Conservation (phyloP, 176 grass and related monocot species). For the Bothriochloa decipiens region DNA sequence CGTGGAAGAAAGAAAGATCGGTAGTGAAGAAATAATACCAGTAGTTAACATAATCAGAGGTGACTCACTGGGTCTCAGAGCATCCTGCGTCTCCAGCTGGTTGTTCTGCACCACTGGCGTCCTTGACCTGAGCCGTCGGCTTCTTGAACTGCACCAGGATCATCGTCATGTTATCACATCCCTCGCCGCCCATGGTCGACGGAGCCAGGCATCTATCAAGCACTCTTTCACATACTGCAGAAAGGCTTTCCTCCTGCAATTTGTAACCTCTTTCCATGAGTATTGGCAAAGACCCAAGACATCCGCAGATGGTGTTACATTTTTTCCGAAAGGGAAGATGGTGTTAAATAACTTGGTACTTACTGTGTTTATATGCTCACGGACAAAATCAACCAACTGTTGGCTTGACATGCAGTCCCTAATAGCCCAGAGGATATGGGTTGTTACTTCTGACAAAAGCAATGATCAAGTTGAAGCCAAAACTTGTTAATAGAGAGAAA, state of each 20-base stretch:
- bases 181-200: conserved; percentile 76
- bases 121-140: conserved; percentile 25
- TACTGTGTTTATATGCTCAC: conserved; percentile 72
- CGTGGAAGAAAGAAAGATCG: not conserved
- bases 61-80: conserved; percentile 9
- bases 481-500: not conserved
- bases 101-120: conserved; percentile 13
- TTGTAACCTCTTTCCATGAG: conserved; percentile 27
- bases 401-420: conserved; percentile 98
- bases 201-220: conserved; percentile 91
- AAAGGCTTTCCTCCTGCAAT: conserved; percentile 78
- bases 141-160: conserved; percentile 90
- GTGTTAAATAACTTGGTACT: conserved; percentile 28
- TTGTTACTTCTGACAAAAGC: conserved; percentile 1
- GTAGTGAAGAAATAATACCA: not conserved
- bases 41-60: not conserved
- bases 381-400: conserved; percentile 88
- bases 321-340: not conserved
- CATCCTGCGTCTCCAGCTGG: not conserved
- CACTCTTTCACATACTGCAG: conserved; percentile 77
- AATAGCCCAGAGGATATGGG: not conserved
- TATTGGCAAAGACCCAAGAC: not conserved
- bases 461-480: not conserved
- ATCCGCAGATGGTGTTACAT: not conserved
- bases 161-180: conserved; percentile 97